Percentiles rank a stretch among this genome's conserved stretches.
Conservation (phyloP, 108 stramenopile species). For the Cyclotella choctawhatcheeana region DNA sequence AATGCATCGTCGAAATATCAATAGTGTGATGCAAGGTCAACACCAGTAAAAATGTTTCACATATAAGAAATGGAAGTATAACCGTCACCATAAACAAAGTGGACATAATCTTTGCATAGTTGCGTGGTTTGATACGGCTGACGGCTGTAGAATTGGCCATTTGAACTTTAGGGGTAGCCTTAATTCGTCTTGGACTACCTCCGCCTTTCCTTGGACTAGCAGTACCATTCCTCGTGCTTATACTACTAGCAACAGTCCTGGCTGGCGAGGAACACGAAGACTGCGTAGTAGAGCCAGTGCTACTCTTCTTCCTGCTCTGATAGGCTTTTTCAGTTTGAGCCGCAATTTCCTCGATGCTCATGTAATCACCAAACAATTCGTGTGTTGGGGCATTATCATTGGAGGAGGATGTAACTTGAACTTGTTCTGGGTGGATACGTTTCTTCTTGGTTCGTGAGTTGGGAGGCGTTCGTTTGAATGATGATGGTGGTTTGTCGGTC, state of each 20-base stretch:
- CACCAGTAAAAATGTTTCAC: conserved; percentile 6
- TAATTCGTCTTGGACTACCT: too few relatives aligned
- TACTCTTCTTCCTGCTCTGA: background rate
- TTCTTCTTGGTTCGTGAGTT: background rate
- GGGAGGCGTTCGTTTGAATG: background rate
- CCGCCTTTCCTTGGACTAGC: too few relatives aligned
- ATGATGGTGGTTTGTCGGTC: background rate
- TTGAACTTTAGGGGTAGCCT: too few relatives aligned
- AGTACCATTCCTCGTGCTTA: too few relatives aligned
- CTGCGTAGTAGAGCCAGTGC: too few relatives aligned
- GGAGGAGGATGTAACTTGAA: background rate
- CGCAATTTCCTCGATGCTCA: conserved; percentile 10
- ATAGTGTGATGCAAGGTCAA: background rate
- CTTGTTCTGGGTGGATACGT: background rate
- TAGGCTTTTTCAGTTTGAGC: conserved; percentile 9
- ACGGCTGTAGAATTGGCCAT: too few relatives aligned
- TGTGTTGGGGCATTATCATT: background rate
- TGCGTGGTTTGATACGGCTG: too few relatives aligned
- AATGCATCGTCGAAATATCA: background rate
- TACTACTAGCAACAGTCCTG: too few relatives aligned
- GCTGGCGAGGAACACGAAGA: too few relatives aligned
- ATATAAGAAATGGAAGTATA: background rate
- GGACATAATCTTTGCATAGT: too few relatives aligned
- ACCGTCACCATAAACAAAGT: background rate
- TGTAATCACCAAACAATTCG: conserved; percentile 8